Conservation (phyloP, 345 rosid species). For the Psidium guajava region DNA sequence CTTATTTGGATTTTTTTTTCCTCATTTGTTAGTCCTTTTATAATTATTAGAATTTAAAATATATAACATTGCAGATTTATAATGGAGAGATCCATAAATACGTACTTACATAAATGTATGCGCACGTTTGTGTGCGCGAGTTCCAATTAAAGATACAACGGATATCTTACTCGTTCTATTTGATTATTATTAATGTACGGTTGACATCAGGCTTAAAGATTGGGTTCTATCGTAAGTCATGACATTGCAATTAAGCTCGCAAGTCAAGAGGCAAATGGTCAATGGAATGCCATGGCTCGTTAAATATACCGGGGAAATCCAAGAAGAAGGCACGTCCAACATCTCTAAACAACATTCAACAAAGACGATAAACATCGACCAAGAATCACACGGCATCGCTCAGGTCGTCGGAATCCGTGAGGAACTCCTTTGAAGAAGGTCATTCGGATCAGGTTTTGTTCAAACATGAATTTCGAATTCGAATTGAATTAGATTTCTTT, state of each 20-base stretch:
- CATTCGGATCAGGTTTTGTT: not conserved
- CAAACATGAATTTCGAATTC: not conserved
- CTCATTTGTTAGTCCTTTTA: not conserved
- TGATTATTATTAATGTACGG: not conserved
- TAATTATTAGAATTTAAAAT: not conserved
- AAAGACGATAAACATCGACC: not conserved
- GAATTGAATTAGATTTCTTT: not conserved
- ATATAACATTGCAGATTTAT: not conserved
- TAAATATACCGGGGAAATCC: not conserved
- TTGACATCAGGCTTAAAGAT: not conserved
- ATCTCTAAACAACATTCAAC: not conserved
- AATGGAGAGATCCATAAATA: not conserved
- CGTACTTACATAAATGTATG: no score
- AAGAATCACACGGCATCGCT: not conserved
- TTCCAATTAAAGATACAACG: no score
- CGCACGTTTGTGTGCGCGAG: no score
- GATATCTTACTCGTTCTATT: no score
- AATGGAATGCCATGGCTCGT: not conserved
- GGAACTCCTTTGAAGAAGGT: not conserved
- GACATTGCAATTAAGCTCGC: not conserved
- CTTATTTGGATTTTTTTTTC: no score
- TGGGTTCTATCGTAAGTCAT: not conserved
- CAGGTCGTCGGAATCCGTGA: not conserved
- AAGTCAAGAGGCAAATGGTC: not conserved
- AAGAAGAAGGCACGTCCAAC: not conserved